phyloP scores from a whole-genome alignment of 2,329 filamentous ascomycete species.

The Paecilomyces variotii region DNA sequence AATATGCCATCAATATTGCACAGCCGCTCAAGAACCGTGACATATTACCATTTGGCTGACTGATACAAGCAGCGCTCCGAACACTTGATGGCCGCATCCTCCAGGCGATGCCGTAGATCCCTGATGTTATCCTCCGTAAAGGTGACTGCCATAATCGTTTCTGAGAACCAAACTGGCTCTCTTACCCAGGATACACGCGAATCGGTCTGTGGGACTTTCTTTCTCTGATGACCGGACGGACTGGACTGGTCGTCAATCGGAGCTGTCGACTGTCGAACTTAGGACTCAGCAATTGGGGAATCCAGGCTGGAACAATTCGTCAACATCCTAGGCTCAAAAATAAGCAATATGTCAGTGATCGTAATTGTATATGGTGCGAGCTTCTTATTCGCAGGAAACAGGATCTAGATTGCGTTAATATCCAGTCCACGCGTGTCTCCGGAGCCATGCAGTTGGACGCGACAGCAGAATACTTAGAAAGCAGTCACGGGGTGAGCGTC shows the following conservation, averaged over 20 bases:
- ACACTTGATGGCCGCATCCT: constrained; percentile 81
- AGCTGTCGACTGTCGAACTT: background rate
- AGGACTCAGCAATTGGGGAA: background rate
- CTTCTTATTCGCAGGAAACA: background rate
- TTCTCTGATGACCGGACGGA: background rate
- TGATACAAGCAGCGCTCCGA: constrained; percentile 94
- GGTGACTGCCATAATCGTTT: constrained; percentile 22
- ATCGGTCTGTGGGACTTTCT: background rate
- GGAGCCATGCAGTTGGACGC: background rate
- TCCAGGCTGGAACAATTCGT: background rate
- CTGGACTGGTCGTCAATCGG: background rate
- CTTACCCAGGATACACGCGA: background rate
- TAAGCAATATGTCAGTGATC: background rate
- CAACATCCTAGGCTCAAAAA: background rate
- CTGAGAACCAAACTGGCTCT: constrained; percentile 3
- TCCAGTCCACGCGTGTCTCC: background rate
- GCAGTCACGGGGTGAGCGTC: background rate
- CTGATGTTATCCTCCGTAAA: constrained; percentile 30
- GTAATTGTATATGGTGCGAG: background rate
- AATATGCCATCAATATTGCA: constrained; percentile 9
- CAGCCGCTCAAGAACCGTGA: background rate
- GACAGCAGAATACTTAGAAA: background rate
- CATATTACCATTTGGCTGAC: constrained; percentile 78
- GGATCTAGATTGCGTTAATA: background rate
- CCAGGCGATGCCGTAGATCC: constrained; percentile 65